Conservation (phyloP, 768 basidiomycete species). For the Dioszegia crocea region DNA sequence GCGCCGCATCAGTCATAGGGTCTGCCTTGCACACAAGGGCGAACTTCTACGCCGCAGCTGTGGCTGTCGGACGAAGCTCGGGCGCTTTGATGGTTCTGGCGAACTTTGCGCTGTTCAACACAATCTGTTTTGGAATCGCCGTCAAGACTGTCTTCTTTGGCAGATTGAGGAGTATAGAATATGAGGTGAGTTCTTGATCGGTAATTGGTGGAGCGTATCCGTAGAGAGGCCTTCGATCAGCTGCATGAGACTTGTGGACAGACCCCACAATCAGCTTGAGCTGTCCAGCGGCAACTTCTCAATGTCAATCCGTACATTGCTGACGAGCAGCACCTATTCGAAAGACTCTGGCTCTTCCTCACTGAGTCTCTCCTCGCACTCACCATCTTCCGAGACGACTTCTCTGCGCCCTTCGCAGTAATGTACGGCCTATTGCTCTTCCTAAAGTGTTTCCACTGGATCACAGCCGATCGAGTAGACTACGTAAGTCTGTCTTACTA, state of each 20-base stretch:
- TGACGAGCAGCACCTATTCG: constrained; percentile 76
- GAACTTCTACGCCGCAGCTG: constrained; percentile 91
- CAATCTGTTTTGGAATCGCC: constrained; percentile 68
- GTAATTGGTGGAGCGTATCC: no score
- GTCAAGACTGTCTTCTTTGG: constrained; percentile 91
- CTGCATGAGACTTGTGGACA: no score
- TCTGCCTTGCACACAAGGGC: constrained; percentile 29
- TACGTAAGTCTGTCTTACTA: constrained; percentile 60
- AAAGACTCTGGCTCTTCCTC: constrained; percentile 94
- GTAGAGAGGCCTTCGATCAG: no score
- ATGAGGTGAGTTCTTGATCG: constrained; percentile 82
- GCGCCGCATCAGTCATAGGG: constrained; percentile 60
- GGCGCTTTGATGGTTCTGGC: constrained; percentile 89
- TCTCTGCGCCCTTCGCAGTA: constrained; percentile 61
- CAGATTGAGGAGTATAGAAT: constrained; percentile 73
- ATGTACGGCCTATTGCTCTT: constrained; percentile 95
- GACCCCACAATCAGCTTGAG: no score
- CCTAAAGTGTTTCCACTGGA: constrained; percentile 97
- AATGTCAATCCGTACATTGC: not conserved
- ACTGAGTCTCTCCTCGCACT: constrained; percentile 94
- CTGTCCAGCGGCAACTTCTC: no score
- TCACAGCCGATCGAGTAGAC: constrained; percentile 90
- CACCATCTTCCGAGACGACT: constrained; percentile 75
- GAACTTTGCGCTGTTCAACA: constrained; percentile 78
- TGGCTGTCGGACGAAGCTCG: constrained; percentile 87